These are phyloP conservation scores for Staphylotrichum longicolle DNA, from an alignment of 495 filamentous ascomycete genomes.

Conservation along the genomic window DNA sequence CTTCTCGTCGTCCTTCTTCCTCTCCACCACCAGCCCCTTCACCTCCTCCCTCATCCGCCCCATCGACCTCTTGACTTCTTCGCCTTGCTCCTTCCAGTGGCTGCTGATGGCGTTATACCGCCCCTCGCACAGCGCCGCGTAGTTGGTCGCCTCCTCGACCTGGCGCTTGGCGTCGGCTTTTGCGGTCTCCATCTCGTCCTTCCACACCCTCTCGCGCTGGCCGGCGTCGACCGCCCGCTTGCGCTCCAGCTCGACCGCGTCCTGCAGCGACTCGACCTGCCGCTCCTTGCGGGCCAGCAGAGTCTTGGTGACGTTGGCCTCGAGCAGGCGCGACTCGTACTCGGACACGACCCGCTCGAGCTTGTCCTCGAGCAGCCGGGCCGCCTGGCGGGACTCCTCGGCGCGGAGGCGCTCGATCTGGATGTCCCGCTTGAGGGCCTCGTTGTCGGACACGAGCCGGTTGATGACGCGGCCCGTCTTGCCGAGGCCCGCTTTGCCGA, in stretches of 20 bases:
- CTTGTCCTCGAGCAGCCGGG: conserved; percentile 70
- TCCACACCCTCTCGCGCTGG: conserved; percentile 61
- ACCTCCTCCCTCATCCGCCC: conserved; percentile 56
- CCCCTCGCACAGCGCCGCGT: conserved; percentile 53
- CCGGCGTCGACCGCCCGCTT: conserved; percentile 55
- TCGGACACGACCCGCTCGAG: conserved; percentile 64
- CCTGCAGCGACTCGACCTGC: conserved; percentile 71
- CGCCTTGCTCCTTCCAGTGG: conserved; percentile 64
- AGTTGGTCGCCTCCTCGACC: conserved; percentile 60
- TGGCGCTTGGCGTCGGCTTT: conserved; percentile 59
- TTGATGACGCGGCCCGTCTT: conserved; percentile 95
- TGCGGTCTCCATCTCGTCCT: conserved; percentile 60
- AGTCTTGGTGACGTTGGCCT: conserved; percentile 66
- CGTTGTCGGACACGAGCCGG: conserved; percentile 82
- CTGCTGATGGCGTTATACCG: conserved; percentile 71
- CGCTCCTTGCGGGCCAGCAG: conserved; percentile 74
- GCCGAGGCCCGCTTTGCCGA: conserved; percentile 76
- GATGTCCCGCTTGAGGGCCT: conserved; percentile 76
- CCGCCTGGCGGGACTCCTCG: conserved; percentile 69
- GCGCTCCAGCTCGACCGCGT: conserved; percentile 64
- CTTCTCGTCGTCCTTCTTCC: conserved; percentile 57
- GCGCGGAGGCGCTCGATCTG: conserved; percentile 67
- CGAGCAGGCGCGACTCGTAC: conserved; percentile 66
- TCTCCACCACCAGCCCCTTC: conserved; percentile 45
- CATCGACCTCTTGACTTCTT: conserved; percentile 53